A percentile compares a stretch with the other conserved stretches of the same genome.
These are phyloP conservation scores for Fusarium domesticum DNA, from an alignment of 2,329 filamentous ascomycete species.

Conservation along the genomic window DNA sequence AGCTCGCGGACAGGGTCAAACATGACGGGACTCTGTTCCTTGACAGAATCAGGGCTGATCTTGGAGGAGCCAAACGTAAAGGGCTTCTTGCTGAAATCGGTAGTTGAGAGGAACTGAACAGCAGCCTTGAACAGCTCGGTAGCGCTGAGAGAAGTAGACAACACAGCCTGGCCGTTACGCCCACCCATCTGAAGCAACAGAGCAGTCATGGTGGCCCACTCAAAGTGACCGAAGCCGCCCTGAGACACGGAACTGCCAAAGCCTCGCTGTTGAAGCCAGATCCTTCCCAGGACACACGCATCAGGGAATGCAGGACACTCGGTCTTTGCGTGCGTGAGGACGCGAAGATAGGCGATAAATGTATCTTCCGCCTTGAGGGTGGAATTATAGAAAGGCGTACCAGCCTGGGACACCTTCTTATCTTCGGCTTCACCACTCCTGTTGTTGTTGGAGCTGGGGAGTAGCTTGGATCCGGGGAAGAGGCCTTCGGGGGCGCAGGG, in stretches of 20 bases:
- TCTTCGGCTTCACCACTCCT: conserved; percentile 51
- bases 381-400: conserved; percentile 87
- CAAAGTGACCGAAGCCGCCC: conserved; percentile 90
- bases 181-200: conserved; percentile 77
- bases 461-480: conserved; percentile 70
- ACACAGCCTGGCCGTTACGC: conserved; percentile 64
- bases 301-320: conserved; percentile 73
- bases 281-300: conserved; percentile 78
- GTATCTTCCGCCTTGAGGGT: conserved; percentile 75
- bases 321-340: conserved; percentile 67
- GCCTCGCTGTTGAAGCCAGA: conserved; percentile 87
- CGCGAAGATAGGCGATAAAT: conserved; percentile 70
- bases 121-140: conserved; percentile 94
- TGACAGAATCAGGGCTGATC: conserved; percentile 34
- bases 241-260: conserved; percentile 65
- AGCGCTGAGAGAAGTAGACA: conserved; percentile 80
- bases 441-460: conserved; percentile 67
- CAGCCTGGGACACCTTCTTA: conserved; percentile 38
- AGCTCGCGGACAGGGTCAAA: conserved; percentile 73
- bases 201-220: conserved; percentile 81
- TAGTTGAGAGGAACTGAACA: conserved; percentile 78
- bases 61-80: conserved; percentile 46
- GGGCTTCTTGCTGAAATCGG: conserved; percentile 67
- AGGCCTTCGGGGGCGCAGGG: conserved; percentile 66
- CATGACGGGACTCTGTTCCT: conserved; percentile 61